These are phyloP conservation scores for Candida vaughaniae DNA, from an alignment of 805 yeast species.

Conservation along the genomic window DNA sequence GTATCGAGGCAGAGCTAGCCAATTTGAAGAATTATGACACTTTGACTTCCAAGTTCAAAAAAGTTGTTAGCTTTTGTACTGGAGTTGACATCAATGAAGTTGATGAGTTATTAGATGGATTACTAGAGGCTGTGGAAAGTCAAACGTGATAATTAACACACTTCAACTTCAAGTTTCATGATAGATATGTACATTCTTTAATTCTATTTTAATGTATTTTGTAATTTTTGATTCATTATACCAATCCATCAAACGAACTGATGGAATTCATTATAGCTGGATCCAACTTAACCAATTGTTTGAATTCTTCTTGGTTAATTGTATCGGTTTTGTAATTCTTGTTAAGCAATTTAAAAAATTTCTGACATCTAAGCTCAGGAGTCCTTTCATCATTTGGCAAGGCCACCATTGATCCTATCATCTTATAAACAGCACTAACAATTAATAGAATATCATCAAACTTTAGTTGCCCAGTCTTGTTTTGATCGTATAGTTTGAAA, in stretches of 20 bases:
- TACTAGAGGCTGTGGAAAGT: slow-evolving; percentile 87
- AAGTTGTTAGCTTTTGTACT: slow-evolving; percentile 86
- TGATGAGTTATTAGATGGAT: slow-evolving; percentile 76
- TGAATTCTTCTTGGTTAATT: slow-evolving; percentile 81
- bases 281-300: slow-evolving; percentile 75
- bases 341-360: slow-evolving; percentile 73
- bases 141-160: slow-evolving; percentile 21
- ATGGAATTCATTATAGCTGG: slow-evolving; percentile 75
- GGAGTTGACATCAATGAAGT: slow-evolving; percentile 82
- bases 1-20: slow-evolving; percentile 51
- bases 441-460: slow-evolving; percentile 79
- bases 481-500: slow-evolving; percentile 81
- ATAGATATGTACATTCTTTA: not conserved
- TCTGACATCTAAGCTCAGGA: slow-evolving; percentile 82
- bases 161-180: too few species aligned
- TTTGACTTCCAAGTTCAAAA: slow-evolving; percentile 66
- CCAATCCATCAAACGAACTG: slow-evolving; percentile 77
- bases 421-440: slow-evolving; percentile 81
- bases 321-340: slow-evolving; percentile 62
- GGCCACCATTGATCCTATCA: slow-evolving; percentile 94
- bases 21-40: slow-evolving; percentile 46
- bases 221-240: slow-evolving; percentile 30
- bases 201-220: not conserved
- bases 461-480: slow-evolving; percentile 71
- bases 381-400: slow-evolving; percentile 87